Conservation (phyloP, 1,139 yeast species). For the Yamadazyma atlantica region DNA sequence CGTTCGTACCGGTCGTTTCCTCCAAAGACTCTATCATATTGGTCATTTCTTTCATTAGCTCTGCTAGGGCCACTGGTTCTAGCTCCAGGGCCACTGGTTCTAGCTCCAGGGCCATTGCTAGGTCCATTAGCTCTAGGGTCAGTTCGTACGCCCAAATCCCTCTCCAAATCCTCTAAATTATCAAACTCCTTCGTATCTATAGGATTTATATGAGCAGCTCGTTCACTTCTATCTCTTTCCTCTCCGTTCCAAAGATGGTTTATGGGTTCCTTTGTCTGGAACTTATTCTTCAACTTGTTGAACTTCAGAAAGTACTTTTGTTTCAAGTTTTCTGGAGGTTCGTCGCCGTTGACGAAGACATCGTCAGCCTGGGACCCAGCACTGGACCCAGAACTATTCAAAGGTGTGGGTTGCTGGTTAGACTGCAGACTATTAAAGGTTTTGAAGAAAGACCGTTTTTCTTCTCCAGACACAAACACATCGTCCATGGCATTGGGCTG, state of each 20-base stretch:
- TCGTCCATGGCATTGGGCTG: conserved; percentile 23
- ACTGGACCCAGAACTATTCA: conserved; percentile 12
- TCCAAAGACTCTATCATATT: too few relatives aligned
- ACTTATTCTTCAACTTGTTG: conserved; percentile 31
- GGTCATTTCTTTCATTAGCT: too few relatives aligned
- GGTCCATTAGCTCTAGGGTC: too few relatives aligned
- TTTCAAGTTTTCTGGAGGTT: conserved; percentile 7
- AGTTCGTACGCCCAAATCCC: conserved; percentile 16
- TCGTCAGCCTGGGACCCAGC: conserved; percentile 12
- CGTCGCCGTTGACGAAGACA: conserved; percentile 6
- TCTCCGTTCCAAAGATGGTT: conserved; percentile 16
- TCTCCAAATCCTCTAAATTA: conserved; percentile 22
- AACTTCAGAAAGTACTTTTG: conserved; percentile 28
- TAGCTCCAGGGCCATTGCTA: too few relatives aligned
- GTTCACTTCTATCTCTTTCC: conserved; percentile 7
- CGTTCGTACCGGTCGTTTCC: too few relatives aligned
- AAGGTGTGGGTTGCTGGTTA: conserved; percentile 4
- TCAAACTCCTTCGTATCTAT: conserved; percentile 15
- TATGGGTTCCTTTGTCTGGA: conserved; percentile 39
- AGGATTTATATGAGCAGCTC: conserved; percentile 11
- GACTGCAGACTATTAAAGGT: conserved; percentile 8
- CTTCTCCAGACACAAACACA: conserved; percentile 23
- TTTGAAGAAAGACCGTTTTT: conserved; percentile 10
- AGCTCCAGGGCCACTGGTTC: too few relatives aligned
- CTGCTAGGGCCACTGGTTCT: too few relatives aligned